A percentile compares a stretch with the other conserved stretches of the same genome.
phyloP scores from a whole-genome alignment of 208 protist species.

The Herpetomonas tarakana region DNA sequence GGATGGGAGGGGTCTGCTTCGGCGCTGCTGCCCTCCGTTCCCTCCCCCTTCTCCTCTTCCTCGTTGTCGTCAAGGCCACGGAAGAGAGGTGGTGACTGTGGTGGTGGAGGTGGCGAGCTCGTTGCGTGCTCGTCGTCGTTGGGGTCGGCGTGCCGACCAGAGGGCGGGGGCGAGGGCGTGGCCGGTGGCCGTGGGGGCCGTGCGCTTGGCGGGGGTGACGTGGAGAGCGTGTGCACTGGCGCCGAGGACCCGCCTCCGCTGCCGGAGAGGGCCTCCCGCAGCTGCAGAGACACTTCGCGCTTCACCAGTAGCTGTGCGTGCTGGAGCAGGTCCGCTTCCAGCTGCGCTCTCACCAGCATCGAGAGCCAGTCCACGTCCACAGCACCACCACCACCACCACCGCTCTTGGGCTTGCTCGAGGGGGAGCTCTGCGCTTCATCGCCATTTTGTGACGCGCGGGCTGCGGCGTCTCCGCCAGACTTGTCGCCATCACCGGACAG shows the following conservation, averaged over 20 bases:
- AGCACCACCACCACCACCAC: background rate
- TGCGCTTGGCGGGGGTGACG: constrained; percentile 6
- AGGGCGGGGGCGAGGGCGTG: constrained; percentile 8
- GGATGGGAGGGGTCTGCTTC: background rate
- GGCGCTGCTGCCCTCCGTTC: background rate
- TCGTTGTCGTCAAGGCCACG: constrained; percentile 1
- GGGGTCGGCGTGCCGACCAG: background rate
- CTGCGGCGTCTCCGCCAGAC: background rate
- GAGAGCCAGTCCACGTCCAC: constrained; percentile 17
- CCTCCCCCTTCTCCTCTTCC: background rate
- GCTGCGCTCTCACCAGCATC: constrained; percentile 15
- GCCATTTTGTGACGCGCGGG: background rate
- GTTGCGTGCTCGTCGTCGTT: background rate
- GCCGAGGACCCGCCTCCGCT: background rate
- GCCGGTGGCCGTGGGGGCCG: constrained; percentile 9
- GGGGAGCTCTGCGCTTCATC: background rate
- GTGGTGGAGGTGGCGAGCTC: background rate
- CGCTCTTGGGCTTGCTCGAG: background rate
- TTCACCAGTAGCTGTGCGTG: constrained; percentile 4
- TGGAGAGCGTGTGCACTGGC: background rate
- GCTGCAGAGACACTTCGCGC: constrained; percentile 10
- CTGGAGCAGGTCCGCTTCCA: constrained; percentile 14
- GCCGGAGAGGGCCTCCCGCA: background rate
- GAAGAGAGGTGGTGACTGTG: background rate
- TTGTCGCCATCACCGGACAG: background rate